Conservation (phyloP, 2,329 filamentous ascomycete genomes). For the Fusarium veterinarium region DNA sequence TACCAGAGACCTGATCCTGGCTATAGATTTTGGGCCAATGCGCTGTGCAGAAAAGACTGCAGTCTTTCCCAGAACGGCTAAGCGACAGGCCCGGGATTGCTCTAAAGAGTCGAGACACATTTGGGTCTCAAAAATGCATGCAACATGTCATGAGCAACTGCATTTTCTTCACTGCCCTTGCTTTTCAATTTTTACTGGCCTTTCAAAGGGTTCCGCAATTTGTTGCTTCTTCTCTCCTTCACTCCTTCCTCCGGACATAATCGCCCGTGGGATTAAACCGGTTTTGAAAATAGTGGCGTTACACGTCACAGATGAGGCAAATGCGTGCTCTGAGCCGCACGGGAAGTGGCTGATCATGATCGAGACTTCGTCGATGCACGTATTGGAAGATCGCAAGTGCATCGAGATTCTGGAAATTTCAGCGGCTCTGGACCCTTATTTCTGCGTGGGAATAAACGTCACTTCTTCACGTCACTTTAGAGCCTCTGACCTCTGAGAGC, state of each 20-base stretch:
- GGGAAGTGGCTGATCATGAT: conserved; percentile 28
- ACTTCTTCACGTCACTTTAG: conserved; percentile 21
- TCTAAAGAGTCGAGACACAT: conserved; percentile 16
- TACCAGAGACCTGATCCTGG: conserved; percentile 26
- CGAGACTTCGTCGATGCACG: conserved; percentile 1
- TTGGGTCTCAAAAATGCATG: conserved; percentile 6
- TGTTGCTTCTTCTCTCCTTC: not conserved
- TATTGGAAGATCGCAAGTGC: conserved; percentile 18
- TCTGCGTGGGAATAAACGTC: conserved; percentile 28
- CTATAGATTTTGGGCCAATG: conserved; percentile 10
- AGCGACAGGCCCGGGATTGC: conserved; percentile 5
- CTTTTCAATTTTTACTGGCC: not conserved
- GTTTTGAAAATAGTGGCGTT: conserved; percentile 28
- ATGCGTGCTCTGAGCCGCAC: conserved; percentile 16
- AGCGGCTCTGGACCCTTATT: conserved; percentile 6
- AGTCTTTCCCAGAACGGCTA: conserved; percentile 20
- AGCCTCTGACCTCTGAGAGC: conserved; percentile 22
- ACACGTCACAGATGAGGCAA: conserved; percentile 32
- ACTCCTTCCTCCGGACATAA: conserved; percentile 19
- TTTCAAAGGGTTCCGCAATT: conserved; percentile 4
- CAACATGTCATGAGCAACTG: conserved; percentile 7
- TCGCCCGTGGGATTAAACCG: conserved; percentile 28
- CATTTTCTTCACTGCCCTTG: conserved; percentile 6
- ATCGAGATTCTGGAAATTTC: conserved; percentile 33
- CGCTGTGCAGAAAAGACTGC: not conserved